Evolutionary conservation across 176 grass and related monocot genomes (phyloP), one percentile per base, ranked within the genome.

Genomic region (Musa beccarii): DNA sequence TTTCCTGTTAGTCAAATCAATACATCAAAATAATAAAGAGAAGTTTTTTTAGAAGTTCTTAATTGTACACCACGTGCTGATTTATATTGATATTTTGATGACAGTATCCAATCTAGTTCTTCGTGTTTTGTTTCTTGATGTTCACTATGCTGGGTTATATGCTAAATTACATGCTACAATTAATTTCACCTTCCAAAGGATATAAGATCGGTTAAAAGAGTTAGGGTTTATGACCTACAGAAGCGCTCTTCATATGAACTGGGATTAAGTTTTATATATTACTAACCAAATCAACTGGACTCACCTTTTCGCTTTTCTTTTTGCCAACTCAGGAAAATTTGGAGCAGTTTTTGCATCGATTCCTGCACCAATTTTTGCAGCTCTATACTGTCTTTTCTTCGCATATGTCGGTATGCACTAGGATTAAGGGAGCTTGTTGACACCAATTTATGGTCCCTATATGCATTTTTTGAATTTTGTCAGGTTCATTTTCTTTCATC

Each of bases 271-370:
- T 61, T 7, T n/a, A 9, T 51, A 51, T 20, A 51, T 51, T 22
- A 51, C 51, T 3, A 10, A 12, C 68, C 17, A 22, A 15, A 17
- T 51, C 15, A 61, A 55, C 14, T 79, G 84, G 28, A 43, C 34
- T 23, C 66, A 11, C 65, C 59, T 14, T 66, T 54, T 16, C 34
- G 4, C 3, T 5, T 43, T 43, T 43, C 34, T 6, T 43, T 49
- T 56, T 77, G 23, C 59, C 71, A 66, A 66, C 72, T 49, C 91
- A 99, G 96, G 96, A 64, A 99, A 99, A 82, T 99, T 99, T 79
- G 96, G 96, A 88, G 96, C 96, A 74, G 89, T 99, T 52, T 99
- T 99, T 72, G 96, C 96, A 79, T 94, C 96, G 28, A 99, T 99
- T 81, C 96, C 91, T 26, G 80, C 90, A 69, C 91, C 96, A 11